phyloP scores from a whole-genome alignment of 2,329 filamentous ascomycete genomes.

The Sporothrix pseudoabietina region DNA sequence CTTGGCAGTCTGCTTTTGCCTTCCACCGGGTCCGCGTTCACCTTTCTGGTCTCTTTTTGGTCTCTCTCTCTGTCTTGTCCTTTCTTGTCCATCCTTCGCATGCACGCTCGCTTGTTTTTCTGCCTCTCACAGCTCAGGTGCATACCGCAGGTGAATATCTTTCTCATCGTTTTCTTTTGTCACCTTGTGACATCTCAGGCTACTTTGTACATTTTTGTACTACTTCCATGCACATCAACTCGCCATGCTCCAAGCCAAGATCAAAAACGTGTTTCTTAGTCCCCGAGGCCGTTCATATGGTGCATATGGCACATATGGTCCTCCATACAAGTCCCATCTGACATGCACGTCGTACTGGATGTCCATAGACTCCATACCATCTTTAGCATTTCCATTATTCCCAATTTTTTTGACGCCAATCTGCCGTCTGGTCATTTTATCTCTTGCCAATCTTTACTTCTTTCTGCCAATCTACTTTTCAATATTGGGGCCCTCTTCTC shows the following conservation, averaged over 20 bases:
- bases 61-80: not conserved
- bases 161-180: not conserved
- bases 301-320: not conserved
- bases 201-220: not conserved
- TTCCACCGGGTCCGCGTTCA: not conserved
- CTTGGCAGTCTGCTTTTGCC: not conserved
- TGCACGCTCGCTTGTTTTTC: constrained; percentile 1
- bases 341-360: too few species aligned
- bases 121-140: not conserved
- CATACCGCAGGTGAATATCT: not conserved
- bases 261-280: constrained; percentile 14
- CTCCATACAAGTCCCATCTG: not conserved
- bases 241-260: not conserved
- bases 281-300: not conserved
- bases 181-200: not conserved
- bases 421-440: not conserved
- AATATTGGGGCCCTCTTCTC: constrained; percentile 7
- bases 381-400: not conserved
- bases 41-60: not conserved
- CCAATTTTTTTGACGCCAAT: not conserved
- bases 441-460: not conserved
- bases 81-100: not conserved
- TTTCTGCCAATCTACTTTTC: not conserved
- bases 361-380: too few species aligned
- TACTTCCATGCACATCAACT: not conserved